Percentiles rank a stretch among this genome's conserved stretches.
Evolutionary conservation across 2,329 filamentous ascomycete genomes (phyloP).

Genomic region (Ophiostoma pallidulum): DNA sequence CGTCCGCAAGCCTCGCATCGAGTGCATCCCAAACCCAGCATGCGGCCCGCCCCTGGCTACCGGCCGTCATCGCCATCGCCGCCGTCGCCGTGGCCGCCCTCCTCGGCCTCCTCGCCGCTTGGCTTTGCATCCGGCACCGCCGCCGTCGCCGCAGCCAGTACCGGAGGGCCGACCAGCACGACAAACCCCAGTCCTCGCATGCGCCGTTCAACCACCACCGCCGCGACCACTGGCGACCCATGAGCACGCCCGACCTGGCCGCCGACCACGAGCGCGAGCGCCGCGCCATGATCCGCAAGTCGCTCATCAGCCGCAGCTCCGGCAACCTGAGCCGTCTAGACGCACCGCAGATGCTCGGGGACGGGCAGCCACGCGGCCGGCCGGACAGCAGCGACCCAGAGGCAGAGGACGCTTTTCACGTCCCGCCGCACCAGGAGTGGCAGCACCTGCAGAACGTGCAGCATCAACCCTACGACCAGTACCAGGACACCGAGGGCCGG

Average conservation of each 20-base stretch:
- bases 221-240: constrained; percentile 21
- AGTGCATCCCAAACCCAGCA: not conserved
- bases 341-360: no score
- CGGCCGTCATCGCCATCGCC: constrained; percentile 19
- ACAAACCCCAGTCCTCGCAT: constrained; percentile 21
- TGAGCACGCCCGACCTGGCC: constrained; percentile 19
- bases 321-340: constrained; percentile 10
- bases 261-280: constrained; percentile 30
- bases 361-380: no score
- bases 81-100: constrained; percentile 20
- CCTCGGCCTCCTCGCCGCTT: constrained; percentile 4
- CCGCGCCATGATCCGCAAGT: constrained; percentile 34
- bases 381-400: constrained; percentile 17
- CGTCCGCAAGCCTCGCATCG: not conserved
- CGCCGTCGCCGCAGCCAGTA: constrained; percentile 17
- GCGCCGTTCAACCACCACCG: constrained; percentile 18
- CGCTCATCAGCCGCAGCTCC: constrained; percentile 24
- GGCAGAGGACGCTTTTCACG: no score
- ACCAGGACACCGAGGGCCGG: no score
- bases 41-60: not conserved
- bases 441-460: no score
- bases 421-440: no score
- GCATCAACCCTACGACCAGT: no score
- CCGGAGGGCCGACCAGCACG: constrained; percentile 17
- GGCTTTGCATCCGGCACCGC: not conserved